Base-by-base conservation (phyloP, 2,329 filamentous ascomycete genomes). In the Diaporthe destruens region DNA sequence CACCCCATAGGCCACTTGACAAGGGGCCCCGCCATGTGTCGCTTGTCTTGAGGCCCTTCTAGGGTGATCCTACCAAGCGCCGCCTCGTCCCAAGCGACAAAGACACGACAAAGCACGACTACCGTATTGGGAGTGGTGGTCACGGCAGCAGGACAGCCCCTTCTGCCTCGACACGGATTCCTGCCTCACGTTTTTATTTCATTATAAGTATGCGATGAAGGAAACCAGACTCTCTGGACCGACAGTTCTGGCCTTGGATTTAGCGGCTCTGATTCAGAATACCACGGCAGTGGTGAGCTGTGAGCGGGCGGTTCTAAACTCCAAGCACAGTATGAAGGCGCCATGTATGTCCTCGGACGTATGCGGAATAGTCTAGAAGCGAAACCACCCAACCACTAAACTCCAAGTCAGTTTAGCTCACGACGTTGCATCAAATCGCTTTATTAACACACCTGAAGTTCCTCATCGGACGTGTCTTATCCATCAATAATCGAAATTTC, bases 1-100 rank as follows among this genome's bases (percentile, higher is more conserved):
- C 67, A 54, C 47, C 56, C 14, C 42, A 55, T 14, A 68, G 72
- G 69, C 47, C 72, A 73, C 69, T 71, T 71, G 72, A 73, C 72
- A 73, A 44, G 59, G 61, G 29, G n/a, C 12, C 61, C 61, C 59
- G 20, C 32, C 44, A 7, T 18, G 29, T 32, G 7, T 18, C 39
- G 34, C 59, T 47, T 20, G 59, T 32, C 23, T 25, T 7, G 18
- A 20, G 61, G 61, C 9, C 36, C 44, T 65, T 65, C 61, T 53
- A 51, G 61, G 61, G 61, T 65, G 61, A 65, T 65, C 61, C 61
- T 51, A 53, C 25, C 61, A 65, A 65, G 61, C 51, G 61, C 44
- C 61, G 56, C 56, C 47, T 65, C 47, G 29, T 49, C 61, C 61
- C 47, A 53, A 53, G 29, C 49, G 47, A 66, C 61, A 66, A 66